Evolutionary conservation across 352 stramenopile species (phyloP).

Genomic region (Globisporangium recalcitrans): DNA sequence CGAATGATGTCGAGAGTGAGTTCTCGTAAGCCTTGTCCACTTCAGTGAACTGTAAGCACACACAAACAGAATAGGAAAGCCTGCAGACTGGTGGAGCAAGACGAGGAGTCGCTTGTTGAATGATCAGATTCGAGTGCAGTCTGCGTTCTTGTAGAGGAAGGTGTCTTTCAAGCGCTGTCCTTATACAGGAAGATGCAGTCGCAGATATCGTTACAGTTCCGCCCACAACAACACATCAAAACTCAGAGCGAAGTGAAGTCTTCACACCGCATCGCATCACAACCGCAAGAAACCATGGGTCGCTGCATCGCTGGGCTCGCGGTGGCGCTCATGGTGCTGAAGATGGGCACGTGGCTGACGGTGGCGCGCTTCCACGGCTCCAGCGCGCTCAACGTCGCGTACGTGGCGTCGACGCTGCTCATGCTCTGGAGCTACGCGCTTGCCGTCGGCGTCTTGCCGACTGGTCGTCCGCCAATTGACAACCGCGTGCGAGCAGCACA

Average conservation of each 20-base stretch:
- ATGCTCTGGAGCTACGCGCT: constrained; percentile 80
- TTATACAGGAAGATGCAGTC: constrained; percentile 10
- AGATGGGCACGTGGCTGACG: constrained; percentile 46
- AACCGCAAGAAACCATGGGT: constrained; percentile 25
- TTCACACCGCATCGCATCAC: no score
- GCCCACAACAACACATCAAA: neutral
- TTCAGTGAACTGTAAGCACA: neutral
- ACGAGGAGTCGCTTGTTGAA: neutral
- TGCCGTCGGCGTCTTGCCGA: constrained; percentile 31
- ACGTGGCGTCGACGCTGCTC: constrained; percentile 31
- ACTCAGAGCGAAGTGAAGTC: neutral
- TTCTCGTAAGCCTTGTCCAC: neutral
- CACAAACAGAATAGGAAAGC: neutral
- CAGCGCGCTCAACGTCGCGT: constrained; percentile 29
- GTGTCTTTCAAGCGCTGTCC: neutral
- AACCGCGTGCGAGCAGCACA: constrained; percentile 9
- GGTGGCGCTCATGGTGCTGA: constrained; percentile 60
- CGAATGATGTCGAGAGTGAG: neutral
- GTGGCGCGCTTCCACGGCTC: constrained; percentile 28
- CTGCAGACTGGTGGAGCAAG: neutral
- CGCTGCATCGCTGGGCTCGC: constrained; percentile 38
- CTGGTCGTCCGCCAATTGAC: constrained; percentile 15
- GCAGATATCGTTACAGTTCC: neutral
- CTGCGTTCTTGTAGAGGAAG: constrained; percentile 15
- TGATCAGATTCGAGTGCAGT: neutral